Base-by-base conservation (phyloP, 1,284 basidiomycete species). In the Ustilago tritici region DNA sequence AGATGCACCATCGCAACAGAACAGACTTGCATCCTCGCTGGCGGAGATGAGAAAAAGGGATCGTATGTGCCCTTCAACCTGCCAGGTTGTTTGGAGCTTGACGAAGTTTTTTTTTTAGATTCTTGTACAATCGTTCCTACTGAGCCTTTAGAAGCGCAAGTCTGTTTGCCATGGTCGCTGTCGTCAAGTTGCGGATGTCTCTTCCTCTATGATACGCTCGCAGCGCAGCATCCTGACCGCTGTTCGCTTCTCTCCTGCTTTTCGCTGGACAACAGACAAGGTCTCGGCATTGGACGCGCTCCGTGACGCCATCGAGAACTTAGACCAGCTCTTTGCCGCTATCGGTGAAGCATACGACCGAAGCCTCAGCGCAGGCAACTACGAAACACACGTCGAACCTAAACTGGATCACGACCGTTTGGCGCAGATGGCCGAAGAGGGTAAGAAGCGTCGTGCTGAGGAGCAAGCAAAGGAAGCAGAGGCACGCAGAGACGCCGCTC, bases 41-140 rank as follows among this genome's bases (percentile, higher is more conserved):
- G 78, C 78, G 46, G 55, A 58, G 74, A 78, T 72, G 80, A 77
- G 70, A 72, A 77, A 60, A 65, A 62, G 79, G 78, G 72, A 76
- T 71, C 74, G 79, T 70, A 73, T 36, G 58, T 71, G 70, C 61
- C 72, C 65, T 56, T 60, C 61, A 58, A 50, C 74, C 71, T 69
- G 70, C 65, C 66, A 74, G 62, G 70, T 71, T 71, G 65, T 31
- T 28, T 69, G 57, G 68, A 64, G 75, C 75, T 65, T 75, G 78
- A 74, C 78, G 78, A 77, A 59, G 43, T 61, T 67, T 74, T 73
- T 46, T 50, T 77, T 65, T 66, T 69, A 65, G 71, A 77, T 78
- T 71, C 64, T 78, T 76, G 81, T 73, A 79, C 84, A 86, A 85
- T 86, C 83, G 84, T 86, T 86, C 84, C 84, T 86, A 79, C 84